A percentile compares a stretch with the other conserved stretches of the same genome.
Evolutionary conservation across 2,329 filamentous ascomycete species (phyloP).

Genomic region (Pseudopithomyces chartarum): DNA sequence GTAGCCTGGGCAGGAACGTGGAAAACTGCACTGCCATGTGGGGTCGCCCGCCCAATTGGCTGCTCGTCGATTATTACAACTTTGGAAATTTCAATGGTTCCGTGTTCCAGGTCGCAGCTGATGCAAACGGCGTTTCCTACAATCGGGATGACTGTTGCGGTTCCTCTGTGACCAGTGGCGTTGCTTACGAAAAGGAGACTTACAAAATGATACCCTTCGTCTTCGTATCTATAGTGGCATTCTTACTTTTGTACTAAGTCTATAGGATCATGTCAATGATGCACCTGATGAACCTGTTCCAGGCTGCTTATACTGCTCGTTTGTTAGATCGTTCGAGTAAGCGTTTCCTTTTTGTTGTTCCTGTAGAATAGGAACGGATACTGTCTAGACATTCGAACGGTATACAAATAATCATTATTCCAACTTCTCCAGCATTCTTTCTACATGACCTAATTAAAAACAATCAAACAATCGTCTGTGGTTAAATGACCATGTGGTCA

Average conservation of each 20-base stretch:
- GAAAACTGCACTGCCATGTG: constrained; percentile 35
- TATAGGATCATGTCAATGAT: too few species aligned
- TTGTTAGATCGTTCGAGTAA: too few species aligned
- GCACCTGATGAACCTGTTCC: too few species aligned
- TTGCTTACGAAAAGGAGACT: not conserved
- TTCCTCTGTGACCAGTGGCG: not conserved
- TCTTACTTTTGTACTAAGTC: not conserved
- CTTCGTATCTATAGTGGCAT: not conserved
- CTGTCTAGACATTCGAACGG: too few species aligned
- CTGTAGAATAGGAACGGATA: too few species aligned
- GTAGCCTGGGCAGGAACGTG: constrained; percentile 32
- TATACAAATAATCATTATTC: too few species aligned
- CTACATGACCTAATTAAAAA: too few species aligned
- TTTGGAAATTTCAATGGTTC: constrained; percentile 39
- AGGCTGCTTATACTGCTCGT: too few species aligned
- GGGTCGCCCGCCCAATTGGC: constrained; percentile 41
- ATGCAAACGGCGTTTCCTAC: constrained; percentile 57
- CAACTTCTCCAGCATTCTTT: too few species aligned
- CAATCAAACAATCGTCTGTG: too few species aligned
- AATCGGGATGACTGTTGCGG: constrained; percentile 30
- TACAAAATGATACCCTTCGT: not conserved
- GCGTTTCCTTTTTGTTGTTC: too few species aligned
- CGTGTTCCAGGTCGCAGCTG: constrained; percentile 43
- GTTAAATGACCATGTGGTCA: too few species aligned
- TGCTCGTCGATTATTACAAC: constrained; percentile 46